Evolutionary conservation across 441 rosid species (phyloP).

Genomic region (Raphanus hybrid): DNA sequence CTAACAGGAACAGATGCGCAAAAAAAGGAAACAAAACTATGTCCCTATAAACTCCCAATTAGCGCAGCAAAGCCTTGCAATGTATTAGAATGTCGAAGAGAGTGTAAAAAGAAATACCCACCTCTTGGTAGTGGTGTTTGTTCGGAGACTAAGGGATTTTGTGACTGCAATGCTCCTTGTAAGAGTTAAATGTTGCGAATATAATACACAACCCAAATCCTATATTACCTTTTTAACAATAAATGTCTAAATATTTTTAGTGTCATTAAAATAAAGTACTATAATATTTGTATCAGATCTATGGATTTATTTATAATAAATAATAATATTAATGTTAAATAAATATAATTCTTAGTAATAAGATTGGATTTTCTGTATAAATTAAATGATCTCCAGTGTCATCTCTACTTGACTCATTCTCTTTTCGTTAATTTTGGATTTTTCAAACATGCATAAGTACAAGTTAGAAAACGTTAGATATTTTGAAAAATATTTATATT

Average conservation of each 20-base stretch:
- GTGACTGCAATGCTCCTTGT: not conserved
- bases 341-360: not conserved
- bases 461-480: not conserved
- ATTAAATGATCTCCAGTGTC: not conserved
- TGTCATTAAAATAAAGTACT: not conserved
- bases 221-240: not conserved
- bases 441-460: not conserved
- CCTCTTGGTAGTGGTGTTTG: not conserved
- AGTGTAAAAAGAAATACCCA: not conserved
- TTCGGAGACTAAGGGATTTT: not conserved
- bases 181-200: not conserved
- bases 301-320: not conserved
- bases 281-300: not conserved
- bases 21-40: not conserved
- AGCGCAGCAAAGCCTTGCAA: too few species aligned
- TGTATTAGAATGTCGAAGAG: not conserved
- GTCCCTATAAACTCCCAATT: not conserved
- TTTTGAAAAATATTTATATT: not conserved
- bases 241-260: not conserved
- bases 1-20: not conserved
- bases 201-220: not conserved
- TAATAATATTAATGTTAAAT: not conserved
- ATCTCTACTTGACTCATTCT: not conserved
- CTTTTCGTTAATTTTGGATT: not conserved
- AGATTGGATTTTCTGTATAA: not conserved